Evolutionary conservation across 805 yeast genomes (phyloP), one percentile per base, ranked within the genome.

Genomic region (Candida quercuum): DNA sequence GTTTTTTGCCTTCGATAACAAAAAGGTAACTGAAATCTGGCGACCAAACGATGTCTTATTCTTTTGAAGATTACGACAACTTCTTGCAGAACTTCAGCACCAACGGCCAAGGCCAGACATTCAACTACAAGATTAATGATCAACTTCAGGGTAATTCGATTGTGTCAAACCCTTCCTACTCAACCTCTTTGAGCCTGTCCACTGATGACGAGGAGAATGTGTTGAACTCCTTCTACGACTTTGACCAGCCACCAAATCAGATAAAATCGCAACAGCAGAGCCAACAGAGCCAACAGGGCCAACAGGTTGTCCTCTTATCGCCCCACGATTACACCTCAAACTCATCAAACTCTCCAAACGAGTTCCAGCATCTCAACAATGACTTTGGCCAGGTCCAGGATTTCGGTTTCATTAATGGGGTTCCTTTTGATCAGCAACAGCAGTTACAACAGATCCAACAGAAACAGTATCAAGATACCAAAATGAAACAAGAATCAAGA

Each of bases 11-110:
- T 6, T 19, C 20, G 6, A 16, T 7, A 12, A 6, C 3, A 12
- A 10, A 9, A 1, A n/a, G n/a, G n/a, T n/a, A n/a, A n/a, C n/a
- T n/a, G n/a, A n/a, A n/a, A n/a, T n/a, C n/a, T n/a, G n/a, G n/a
- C n/a, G n/a, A n/a, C n/a, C n/a, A n/a, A 17, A 23, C 30, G 7
- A 57, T 54, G 58, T 25, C 59, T 1, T 49, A 55, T 42, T 45
- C 57, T 1, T 55, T 57, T 36, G 60, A 57, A 21, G 60, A 57
- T 41, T 56, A 57, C 41, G 62, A 56, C 32, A 51, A 56, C 27
- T 53, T 57, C 29, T 41, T 57, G 17, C 54, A 57, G 11, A 52
- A 60, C 9, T 48, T 54, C 39, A 32, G 32, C 37, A 36, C 29
- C 27, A 28, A 14, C 40, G 33, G n/a, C n/a, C n/a, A n/a, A n/a